Evolutionary conservation across 1,139 yeast genomes (phyloP), one percentile per base, ranked within the genome.

Genomic region (Lodderomyces theae): DNA sequence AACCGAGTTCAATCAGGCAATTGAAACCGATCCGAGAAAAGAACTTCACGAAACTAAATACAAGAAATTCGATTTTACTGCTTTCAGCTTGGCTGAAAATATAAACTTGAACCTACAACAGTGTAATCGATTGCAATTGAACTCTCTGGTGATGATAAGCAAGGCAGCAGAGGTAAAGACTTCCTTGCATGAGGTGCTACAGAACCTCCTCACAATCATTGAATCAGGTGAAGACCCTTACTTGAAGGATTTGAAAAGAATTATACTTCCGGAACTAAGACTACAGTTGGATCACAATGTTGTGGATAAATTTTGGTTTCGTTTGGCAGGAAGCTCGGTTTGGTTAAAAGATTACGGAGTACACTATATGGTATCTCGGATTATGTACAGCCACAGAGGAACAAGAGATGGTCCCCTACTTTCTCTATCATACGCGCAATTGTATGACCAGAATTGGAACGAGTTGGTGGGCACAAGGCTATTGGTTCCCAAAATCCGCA

Each of bases 271-370:
- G 9, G 58, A 60, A 34, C 51, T 63, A 37, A 50, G 49, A 33
- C 34, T 57, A 6, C 65, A 65, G 44, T 41, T 68, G 28, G 43
- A 59, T 34, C 47, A 54, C 32, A 55, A 58, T 8, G 58, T 62
- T 12, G 58, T 59, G 9, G 64, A 62, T 17, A 53, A 54, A 35
- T 58, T 60, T 43, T 69, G 73, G 72, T 67, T 52, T 46, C 51
- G 65, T 38, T 54, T 69, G 31, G 66, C 70, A 0, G 74, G 72
- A 1, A 60, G 71, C 2, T 61, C 69, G 0, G 72, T 68, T 4
- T 69, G 70, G 69, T 50, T 69, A 21, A 62, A 66, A 45, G 63
- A 68, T 38, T 66, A 66, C 42, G 71, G 70, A 2, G 66, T 66
- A 1, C 70, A 67, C 47, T 63, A 56, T 40, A 57, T 61, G 61